Base-by-base conservation (phyloP, 2,329 filamentous ascomycete species). In the Byssothecium circinans region DNA sequence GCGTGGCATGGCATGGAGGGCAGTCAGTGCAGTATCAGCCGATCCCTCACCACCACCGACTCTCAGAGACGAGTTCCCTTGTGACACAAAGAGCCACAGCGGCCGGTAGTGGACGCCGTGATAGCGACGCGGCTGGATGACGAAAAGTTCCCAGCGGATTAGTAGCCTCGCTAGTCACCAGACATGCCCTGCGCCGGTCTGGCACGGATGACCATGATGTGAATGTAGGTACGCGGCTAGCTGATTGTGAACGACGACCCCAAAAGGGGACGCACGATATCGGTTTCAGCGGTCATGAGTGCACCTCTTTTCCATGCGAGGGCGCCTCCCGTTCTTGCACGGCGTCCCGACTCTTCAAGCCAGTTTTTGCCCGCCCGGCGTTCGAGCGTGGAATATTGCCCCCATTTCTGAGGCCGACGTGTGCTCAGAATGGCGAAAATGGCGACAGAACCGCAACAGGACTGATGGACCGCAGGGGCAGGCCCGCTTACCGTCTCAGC, bases 251-350 rank as follows among this genome's bases (percentile, higher is more conserved):
- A 54, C 49, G 53, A 39, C 53, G 43, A 49, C 41, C 41, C 49
- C 54, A 57, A 55, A 38, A 44, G 48, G 49, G 47, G 47, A 40
- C 41, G 44, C 45, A 35, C 50, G 45, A 53, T 56, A 58, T 64
- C 56, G 56, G 59, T 65, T 60, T 62, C 61, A 60, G 52, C 57
- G 57, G 61, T 67, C 64, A 65, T 62, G 64, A 52, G 60, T 53
- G 46, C 48, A 36, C 20, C 12, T 38, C n/a, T 39, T 25, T 27
- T 27, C 18, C 23, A 25, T 39, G 12, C 22, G 20, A 37, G 4
- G 6, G 4, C 35, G 18, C 8, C 18, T 12, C 2, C 18, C 11
- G 2, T 37, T 12, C 35, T 20, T 19, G 20, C 17, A 2, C 18
- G 20, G 17, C 29, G n/a, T n/a, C n/a, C n/a, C n/a, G n/a, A n/a